Evolutionary conservation across 2,329 filamentous ascomycete species (phyloP), one percentile per base, ranked within the genome.

Genomic region (Diaporthe citri): DNA sequence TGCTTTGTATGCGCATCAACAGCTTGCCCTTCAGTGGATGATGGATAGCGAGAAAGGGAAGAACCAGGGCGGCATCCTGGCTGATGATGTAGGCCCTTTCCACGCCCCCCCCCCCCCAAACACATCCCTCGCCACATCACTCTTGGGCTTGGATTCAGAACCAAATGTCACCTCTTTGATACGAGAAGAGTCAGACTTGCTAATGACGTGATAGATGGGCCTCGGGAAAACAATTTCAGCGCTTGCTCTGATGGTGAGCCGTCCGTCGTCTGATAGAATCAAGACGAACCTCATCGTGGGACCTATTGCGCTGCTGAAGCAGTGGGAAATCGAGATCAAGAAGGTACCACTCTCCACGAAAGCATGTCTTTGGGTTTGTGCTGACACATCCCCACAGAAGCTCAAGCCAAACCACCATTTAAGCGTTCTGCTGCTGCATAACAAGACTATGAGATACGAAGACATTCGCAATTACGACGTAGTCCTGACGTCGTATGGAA

Each of bases 171-270:
- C 36, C 36, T 39, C 36, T 39, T 39, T 39, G 36, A 39, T 39
- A 39, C 36, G 36, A 12, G 36, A 39, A 39, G 36, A 9, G 9
- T 39, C 36, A 39, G 36, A 12, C 36, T 2, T 51, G 55, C 69
- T 71, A 71, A 71, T 15, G 2, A 13, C 6, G 9, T 36, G 4
- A 5, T 10, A 71, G 13, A 97, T 96, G 94, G 94, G 94, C 10
- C 86, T 96, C 15, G 94, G 94, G 10, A 96, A 97, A 83, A 96
- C 94, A 0, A 93, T 98, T 34, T 95, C 96, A 76, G 93, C 94
- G 7, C 87, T 98, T 31, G 90, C 95, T 5, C 88, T 98, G 57
- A 93, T 97, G 78, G 87, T 95, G 17, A 89, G 90, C 8, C 89
- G 92, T 8, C 92, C 88, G n/a, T 90, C 93, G 0, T 82, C 85